Evolutionary conservation across 306 rosid genomes (phyloP), one percentile per base, ranked within the genome.

Genomic region (Prunus fruticosa): DNA sequence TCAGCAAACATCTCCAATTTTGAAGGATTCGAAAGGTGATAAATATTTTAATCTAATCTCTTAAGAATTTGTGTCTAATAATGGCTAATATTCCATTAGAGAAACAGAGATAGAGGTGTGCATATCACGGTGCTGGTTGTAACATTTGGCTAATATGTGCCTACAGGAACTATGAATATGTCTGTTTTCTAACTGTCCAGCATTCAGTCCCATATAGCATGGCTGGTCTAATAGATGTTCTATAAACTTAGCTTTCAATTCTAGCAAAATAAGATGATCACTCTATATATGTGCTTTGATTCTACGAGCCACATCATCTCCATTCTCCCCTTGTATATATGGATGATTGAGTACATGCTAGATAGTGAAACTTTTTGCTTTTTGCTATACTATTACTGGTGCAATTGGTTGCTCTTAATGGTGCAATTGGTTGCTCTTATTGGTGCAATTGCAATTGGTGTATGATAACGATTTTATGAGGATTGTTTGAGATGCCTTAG

Each of bases 21-120:
- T 72, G 10, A 72, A 82, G 41, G 66, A 34, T 53, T 45, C 81
- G 5, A 57, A 74, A 85, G 88, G 96, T 90, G 64, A 82, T 43
- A 72, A 22, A 81, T 43, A 14, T 16, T 74, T 56, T 43, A 38
- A 49, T 8, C 32, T 67, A 11, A 11, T 20, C 22, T 46, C 47
- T 22, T 28, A 19, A 30, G 13, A 23, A 27, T 78, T 53, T 71
- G 12, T 60, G 67, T 14, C 23, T 22, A 10, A n/a, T 15, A 65
- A 43, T 52, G 11, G 46, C 5, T 51, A 34, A 19, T 11, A 13
- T n/a, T 14, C 34, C 28, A 49, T 28, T 34, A 46, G 1, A 30
- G 68, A 73, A 3, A 23, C 8, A 12, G 27, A 58, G 41, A 34
- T 34, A 34, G 77, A 43, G 75, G 41, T 2, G 10, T 32, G 62